Conservation (phyloP, 805 yeast species). For the Metschnikowia drakensbergensis region DNA sequence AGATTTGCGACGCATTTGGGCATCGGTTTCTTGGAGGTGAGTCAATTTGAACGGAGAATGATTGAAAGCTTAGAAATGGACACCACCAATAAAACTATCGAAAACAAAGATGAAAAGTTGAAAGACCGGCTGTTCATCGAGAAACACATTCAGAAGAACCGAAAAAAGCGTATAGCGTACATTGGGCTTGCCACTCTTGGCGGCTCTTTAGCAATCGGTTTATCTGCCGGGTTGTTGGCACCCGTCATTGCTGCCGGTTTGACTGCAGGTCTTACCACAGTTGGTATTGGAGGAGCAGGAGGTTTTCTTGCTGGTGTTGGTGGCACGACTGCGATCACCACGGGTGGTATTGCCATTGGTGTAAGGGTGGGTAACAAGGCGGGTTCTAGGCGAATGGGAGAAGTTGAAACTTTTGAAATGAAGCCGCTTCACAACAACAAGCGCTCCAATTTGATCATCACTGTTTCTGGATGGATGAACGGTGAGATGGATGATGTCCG, state of each 20-base stretch:
- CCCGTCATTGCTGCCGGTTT: constrained; percentile 98
- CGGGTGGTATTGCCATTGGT: constrained; percentile 88
- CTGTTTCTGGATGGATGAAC: constrained; percentile 97
- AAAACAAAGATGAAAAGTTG: constrained; percentile 64
- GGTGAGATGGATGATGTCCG: constrained; percentile 94
- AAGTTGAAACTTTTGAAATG: constrained; percentile 90
- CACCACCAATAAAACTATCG: constrained; percentile 44
- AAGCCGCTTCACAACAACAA: constrained; percentile 88
- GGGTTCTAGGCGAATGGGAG: constrained; percentile 83
- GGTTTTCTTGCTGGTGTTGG: constrained; percentile 95
- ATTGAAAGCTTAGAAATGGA: constrained; percentile 89
- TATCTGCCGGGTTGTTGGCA: constrained; percentile 92
- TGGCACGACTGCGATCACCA: constrained; percentile 90
- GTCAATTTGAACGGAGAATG: constrained; percentile 85
- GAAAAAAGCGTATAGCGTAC: constrained; percentile 68
- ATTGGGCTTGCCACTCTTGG: constrained; percentile 95
- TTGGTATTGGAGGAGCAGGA: constrained; percentile 91
- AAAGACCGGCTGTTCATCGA: constrained; percentile 77
- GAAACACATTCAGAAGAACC: constrained; percentile 62
- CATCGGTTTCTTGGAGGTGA: constrained; percentile 62
- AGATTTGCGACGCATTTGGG: constrained; percentile 61
- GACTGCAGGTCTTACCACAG: constrained; percentile 94
- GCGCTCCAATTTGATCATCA: constrained; percentile 78
- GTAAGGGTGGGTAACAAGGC: constrained; percentile 84
- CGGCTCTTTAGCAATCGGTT: constrained; percentile 89